Evolutionary conservation across 805 yeast genomes (phyloP).

Genomic region (Grigorovia transvaalensis): DNA sequence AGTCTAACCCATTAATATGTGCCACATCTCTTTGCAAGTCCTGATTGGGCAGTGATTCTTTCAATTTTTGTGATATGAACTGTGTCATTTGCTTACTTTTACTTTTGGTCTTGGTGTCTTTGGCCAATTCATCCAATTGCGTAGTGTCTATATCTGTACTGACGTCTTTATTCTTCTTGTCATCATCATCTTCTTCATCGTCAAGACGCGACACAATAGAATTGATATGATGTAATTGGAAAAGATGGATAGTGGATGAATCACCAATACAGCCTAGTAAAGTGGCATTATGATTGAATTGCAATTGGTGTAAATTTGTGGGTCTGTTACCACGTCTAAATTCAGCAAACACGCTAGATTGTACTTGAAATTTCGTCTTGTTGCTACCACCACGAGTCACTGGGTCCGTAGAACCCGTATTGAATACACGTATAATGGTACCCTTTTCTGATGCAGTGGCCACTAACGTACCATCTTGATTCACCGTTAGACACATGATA

Average conservation of each 20-base stretch:
- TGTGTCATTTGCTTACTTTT: slow-evolving; percentile 17
- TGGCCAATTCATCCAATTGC: neutral
- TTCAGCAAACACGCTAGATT: slow-evolving; percentile 32
- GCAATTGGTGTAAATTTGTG: slow-evolving; percentile 56
- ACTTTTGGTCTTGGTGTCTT: neutral
- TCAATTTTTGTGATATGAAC: slow-evolving; percentile 18
- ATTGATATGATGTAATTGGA: slow-evolving; percentile 43
- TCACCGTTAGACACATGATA: slow-evolving; percentile 32
- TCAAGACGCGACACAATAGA: neutral
- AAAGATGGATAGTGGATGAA: slow-evolving; percentile 84
- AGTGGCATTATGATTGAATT: slow-evolving; percentile 51
- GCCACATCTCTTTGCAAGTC: slow-evolving; percentile 24
- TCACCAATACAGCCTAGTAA: slow-evolving; percentile 74
- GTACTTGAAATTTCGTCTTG: slow-evolving; percentile 12
- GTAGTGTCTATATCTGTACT: neutral
- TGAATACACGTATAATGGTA: slow-evolving; percentile 55
- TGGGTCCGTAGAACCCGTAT: slow-evolving; percentile 37
- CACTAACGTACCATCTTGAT: slow-evolving; percentile 46
- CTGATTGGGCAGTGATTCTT: slow-evolving; percentile 23
- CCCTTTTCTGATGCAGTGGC: slow-evolving; percentile 68
- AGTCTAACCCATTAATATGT: slow-evolving; percentile 18
- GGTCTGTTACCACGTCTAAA: slow-evolving; percentile 70
- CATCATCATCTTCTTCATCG: neutral
- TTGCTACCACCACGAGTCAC: neutral
- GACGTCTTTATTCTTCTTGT: neutral